Evolutionary conservation across 129 eudicot species (phyloP), one percentile per base, ranked within the genome.

Genomic region (Tanacetum coccineum): DNA sequence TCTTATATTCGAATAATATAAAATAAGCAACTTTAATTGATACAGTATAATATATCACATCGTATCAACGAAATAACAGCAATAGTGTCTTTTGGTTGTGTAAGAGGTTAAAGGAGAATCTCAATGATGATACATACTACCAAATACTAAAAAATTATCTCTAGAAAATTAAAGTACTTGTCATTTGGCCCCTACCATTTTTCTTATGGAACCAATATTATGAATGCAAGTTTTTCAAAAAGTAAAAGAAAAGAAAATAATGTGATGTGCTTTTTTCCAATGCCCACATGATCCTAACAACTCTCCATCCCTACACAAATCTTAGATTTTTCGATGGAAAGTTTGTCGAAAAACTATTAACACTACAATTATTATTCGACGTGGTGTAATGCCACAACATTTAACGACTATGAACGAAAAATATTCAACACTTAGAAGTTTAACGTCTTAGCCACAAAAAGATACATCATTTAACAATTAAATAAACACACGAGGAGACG

Each of bases 251-350:
- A 57, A 74, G 58, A 64, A 64, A 10, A 53, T 19, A 18, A 76
- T 45, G 19, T 53, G 51, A 77, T 52, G 76, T 20, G 40, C 67
- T 51, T 70, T 54, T 28, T 64, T 47, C 80, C 83, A 49, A 75
- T 78, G 78, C 62, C 78, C 77, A 71, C 72, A 78, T 78, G 73
- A 71, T 77, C 68, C 68, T 77, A 77, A 76, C 80, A 76, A 76
- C 80, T 76, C 80, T 76, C 80, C 80, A 76, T 62, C 80, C 70
- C 80, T 62, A 68, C 80, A 61, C 17, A 76, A 61, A 63, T 76
- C 65, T 76, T 61, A 40, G 20, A 62, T 62, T 25, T 74, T 59
- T 62, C 59, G 20, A 48, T 57, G 18, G 36, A 46, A 55, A 19
- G 46, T 46, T 42, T 18, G 25, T 57, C 21, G 32, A 57, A 17